Evolutionary conservation across 2,329 filamentous ascomycete species (phyloP).

Genomic region (Calonectria naviculata): DNA sequence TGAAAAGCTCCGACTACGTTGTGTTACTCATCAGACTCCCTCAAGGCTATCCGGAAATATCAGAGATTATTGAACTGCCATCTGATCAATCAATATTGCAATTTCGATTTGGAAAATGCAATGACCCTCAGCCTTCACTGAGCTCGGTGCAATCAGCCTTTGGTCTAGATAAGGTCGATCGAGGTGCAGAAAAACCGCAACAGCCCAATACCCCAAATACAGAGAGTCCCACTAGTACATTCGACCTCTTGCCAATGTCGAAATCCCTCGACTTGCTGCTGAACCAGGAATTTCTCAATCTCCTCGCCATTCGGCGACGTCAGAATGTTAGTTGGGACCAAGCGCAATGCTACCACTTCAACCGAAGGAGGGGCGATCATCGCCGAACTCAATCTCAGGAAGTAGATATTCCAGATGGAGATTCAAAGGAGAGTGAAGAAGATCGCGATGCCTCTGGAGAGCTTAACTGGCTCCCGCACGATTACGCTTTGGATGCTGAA

Average conservation of each 20-base stretch:
- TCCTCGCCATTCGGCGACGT: constrained; percentile 69
- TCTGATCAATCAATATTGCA: constrained; percentile 48
- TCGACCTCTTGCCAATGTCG: constrained; percentile 73
- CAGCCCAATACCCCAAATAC: not conserved
- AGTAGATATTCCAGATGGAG: not conserved
- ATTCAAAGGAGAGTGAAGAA: not conserved
- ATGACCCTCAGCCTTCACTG: constrained; percentile 76
- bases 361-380: constrained; percentile 21
- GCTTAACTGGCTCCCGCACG: constrained; percentile 35
- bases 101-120: constrained; percentile 77
- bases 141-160: constrained; percentile 57
- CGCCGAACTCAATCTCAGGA: not conserved
- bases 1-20: constrained; percentile 75
- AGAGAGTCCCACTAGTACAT: constrained; percentile 27
- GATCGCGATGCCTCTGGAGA: constrained; percentile 9
- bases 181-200: not conserved
- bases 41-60: constrained; percentile 69
- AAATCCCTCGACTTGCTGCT: constrained; percentile 71
- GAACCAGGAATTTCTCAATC: constrained; percentile 69
- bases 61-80: constrained; percentile 60
- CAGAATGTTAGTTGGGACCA: constrained; percentile 70
- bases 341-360: constrained; percentile 30
- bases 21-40: constrained; percentile 77
- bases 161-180: not conserved
- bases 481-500: constrained; percentile 43